Percentiles rank a stretch among this genome's conserved stretches.
phyloP scores from a whole-genome alignment of 805 yeast genomes.

The Myxozyma vanderwaltii region DNA sequence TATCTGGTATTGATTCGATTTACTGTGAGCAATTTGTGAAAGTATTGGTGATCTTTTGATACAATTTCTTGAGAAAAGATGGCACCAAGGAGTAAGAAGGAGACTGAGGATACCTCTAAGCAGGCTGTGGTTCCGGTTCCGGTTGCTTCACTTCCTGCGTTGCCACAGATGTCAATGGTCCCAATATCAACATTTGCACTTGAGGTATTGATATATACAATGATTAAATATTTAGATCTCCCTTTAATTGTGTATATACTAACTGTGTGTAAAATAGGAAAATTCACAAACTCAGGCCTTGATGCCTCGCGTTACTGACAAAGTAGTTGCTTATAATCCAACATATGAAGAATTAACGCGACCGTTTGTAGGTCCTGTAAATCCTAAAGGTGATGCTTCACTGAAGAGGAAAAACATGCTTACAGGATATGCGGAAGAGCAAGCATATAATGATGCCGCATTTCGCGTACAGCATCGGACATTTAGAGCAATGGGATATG shows the following conservation, averaged over 20 bases:
- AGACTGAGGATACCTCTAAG: neutral
- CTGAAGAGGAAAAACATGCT: slow-evolving; percentile 39
- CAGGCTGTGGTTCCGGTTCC: slow-evolving; percentile 12
- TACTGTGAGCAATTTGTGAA: too few species aligned
- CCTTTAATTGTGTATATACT: too few species aligned
- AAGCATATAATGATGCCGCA: slow-evolving; percentile 46
- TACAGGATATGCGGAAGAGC: slow-evolving; percentile 43
- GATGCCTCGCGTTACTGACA: slow-evolving; percentile 30
- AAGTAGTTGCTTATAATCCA: slow-evolving; percentile 27
- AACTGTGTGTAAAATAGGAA: slow-evolving; percentile 9
- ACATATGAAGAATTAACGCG: slow-evolving; percentile 31
- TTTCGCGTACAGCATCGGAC: slow-evolving; percentile 49
- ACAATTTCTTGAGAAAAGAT: neutral
- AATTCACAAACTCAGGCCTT: slow-evolving; percentile 18
- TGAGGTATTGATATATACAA: too few species aligned
- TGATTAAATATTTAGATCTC: too few species aligned
- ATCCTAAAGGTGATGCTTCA: slow-evolving; percentile 26
- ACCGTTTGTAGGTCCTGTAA: slow-evolving; percentile 30
- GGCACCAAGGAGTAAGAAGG: slow-evolving; percentile 4
- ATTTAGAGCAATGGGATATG: slow-evolving; percentile 43
- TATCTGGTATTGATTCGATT: too few species aligned
- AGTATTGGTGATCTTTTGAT: neutral
- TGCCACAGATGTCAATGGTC: slow-evolving; percentile 23
- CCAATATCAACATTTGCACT: slow-evolving; percentile 27
- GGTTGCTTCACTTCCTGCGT: slow-evolving; percentile 20